phyloP scores from a whole-genome alignment of 306 rosid genomes.

The Lupinus albus region DNA sequence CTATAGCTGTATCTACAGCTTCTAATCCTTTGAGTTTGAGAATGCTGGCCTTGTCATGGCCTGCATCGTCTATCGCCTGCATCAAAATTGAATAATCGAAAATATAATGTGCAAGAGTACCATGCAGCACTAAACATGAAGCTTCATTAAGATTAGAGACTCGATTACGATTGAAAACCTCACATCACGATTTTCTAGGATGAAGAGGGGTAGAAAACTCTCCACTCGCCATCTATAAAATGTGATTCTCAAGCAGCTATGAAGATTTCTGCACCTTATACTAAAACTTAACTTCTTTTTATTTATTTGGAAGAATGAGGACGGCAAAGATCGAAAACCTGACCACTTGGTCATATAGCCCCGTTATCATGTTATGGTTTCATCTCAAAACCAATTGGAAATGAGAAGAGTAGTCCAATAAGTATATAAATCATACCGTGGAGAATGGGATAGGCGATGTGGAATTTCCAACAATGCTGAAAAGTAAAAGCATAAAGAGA shows the following conservation, averaged over 20 bases:
- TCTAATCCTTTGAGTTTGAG: constrained; percentile 84
- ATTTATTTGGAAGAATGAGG: no score
- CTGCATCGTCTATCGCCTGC: constrained; percentile 98
- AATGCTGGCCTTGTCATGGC: constrained; percentile 84
- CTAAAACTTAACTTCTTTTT: no score
- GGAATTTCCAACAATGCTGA: no score
- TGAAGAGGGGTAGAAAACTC: background rate
- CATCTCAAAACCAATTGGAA: no score
- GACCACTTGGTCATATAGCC: no score
- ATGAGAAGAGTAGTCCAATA: no score
- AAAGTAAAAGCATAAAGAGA: background rate
- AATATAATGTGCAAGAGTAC: constrained; percentile 14
- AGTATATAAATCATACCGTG: no score
- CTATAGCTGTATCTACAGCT: constrained; percentile 84
- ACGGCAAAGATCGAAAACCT: no score
- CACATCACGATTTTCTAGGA: background rate
- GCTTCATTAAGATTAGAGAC: background rate
- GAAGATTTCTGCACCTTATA: no score
- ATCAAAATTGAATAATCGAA: constrained; percentile 25
- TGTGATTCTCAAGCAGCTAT: no score
- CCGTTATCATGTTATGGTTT: no score
- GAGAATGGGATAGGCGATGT: no score
- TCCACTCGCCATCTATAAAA: constrained; percentile 5
- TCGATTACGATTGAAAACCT: background rate
- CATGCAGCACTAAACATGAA: constrained; percentile 23